Percentiles rank a stretch among this genome's conserved stretches.
These are phyloP conservation scores for Mycosphaerella arachidis DNA, from an alignment of 2,329 filamentous ascomycete genomes.

Conservation along the genomic window DNA sequence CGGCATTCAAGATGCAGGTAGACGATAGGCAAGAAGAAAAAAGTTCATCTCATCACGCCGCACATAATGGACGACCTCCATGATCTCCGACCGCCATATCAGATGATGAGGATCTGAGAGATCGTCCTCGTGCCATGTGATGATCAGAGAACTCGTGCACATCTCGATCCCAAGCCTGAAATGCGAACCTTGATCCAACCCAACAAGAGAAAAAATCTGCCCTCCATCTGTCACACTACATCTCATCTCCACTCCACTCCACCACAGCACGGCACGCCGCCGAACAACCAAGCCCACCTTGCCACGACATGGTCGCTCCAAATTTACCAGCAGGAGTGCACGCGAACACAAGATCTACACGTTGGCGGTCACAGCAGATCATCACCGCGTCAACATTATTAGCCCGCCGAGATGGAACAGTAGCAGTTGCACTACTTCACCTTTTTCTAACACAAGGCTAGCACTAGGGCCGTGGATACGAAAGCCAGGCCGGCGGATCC, in stretches of 20 bases:
- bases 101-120: not conserved
- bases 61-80: not conserved
- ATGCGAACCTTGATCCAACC: not conserved
- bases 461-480: not conserved
- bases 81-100: not conserved
- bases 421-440: not conserved
- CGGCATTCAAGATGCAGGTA: not conserved
- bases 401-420: not conserved
- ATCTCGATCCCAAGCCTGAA: not conserved
- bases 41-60: not conserved
- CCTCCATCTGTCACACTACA: not conserved
- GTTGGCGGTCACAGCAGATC: not conserved
- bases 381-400: not conserved
- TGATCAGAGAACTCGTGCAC: not conserved
- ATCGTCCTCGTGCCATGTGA: not conserved
- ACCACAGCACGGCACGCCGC: not conserved
- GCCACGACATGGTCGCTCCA: not conserved
- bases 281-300: not conserved
- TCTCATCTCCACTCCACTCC: not conserved
- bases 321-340: not conserved
- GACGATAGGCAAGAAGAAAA: not conserved
- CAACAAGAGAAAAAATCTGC: not conserved
- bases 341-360: not conserved
- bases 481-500: not conserved
- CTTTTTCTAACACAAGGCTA: not conserved